Conservation (phyloP, 2,329 filamentous ascomycete species). For the Byssochlamys sp. region DNA sequence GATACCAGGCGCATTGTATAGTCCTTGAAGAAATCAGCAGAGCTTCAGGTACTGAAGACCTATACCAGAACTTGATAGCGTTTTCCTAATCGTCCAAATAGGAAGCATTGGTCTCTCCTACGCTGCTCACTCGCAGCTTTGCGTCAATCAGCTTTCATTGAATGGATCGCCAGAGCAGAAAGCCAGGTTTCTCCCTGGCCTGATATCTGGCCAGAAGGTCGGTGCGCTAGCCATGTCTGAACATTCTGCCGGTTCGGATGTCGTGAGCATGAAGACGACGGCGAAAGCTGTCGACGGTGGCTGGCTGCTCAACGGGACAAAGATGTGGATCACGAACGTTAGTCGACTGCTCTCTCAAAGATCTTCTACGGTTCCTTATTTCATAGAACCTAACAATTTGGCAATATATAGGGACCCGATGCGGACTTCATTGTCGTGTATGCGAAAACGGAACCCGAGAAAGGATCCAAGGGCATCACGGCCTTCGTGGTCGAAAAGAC, state of each 20-base stretch:
- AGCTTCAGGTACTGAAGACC: conserved; percentile 54
- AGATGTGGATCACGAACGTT: conserved; percentile 99
- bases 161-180: conserved; percentile 78
- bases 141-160: conserved; percentile 89
- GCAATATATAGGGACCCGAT: conserved; percentile 56
- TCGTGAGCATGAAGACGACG: conserved; percentile 87
- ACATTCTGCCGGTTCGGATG: conserved; percentile 79
- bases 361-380: neutral
- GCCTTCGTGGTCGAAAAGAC: conserved; percentile 74
- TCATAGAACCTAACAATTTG: neutral
- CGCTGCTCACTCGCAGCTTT: conserved; percentile 89
- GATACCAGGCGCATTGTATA: conserved; percentile 91
- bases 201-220: conserved; percentile 71
- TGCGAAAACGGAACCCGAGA: conserved; percentile 77
- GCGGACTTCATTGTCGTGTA: conserved; percentile 93
- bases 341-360: conserved; percentile 6
- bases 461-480: conserved; percentile 80
- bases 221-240: conserved; percentile 94
- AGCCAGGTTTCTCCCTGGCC: conserved; percentile 62
- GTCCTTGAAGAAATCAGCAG: conserved; percentile 92
- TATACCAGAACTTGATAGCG: neutral
- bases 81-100: conserved; percentile 4
- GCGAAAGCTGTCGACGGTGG: conserved; percentile 75
- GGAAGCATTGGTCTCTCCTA: conserved; percentile 65
- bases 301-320: conserved; percentile 75